These are phyloP conservation scores for Circinella umbellata DNA, from an alignment of 371 early-diverging fungal species.

Conservation along the genomic window DNA sequence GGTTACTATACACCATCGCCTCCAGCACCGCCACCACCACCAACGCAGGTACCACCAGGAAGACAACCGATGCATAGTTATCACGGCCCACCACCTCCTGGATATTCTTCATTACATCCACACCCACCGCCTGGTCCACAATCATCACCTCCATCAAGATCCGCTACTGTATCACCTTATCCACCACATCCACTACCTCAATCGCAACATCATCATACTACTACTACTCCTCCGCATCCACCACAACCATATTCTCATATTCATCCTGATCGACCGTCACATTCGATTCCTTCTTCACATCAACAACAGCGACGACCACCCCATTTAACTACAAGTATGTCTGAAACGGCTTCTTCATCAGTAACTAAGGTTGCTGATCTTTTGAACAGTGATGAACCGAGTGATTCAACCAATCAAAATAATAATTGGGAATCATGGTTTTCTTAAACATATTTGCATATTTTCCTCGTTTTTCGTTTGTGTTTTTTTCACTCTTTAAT, in stretches of 20 bases:
- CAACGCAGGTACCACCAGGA: conserved; percentile 6
- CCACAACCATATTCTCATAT: conserved; percentile 16
- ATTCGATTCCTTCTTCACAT: conserved; percentile 11
- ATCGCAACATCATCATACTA: not conserved
- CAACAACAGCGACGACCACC: not conserved
- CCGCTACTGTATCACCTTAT: not conserved
- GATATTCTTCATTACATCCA: not conserved
- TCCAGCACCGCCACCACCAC: conserved; percentile 12
- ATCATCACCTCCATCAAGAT: not conserved
- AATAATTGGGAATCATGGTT: conserved; percentile 60
- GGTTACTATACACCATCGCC: conserved; percentile 28
- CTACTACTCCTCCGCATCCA: conserved; percentile 1
- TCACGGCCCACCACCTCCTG: conserved; percentile 7
- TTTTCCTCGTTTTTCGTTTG: not conserved
- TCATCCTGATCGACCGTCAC: conserved; percentile 18
- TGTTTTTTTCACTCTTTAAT: too few relatives aligned
- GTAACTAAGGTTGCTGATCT: conserved; percentile 56
- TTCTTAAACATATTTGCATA: conserved; percentile 14
- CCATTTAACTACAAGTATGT: not conserved
- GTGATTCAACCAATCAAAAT: conserved; percentile 37
- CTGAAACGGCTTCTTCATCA: not conserved
- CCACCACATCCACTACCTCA: not conserved
- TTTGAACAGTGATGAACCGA: conserved; percentile 54
- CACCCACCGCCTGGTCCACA: not conserved
- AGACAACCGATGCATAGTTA: conserved; percentile 1